A percentile compares a stretch with the other conserved stretches of the same genome.
phyloP scores from a whole-genome alignment of 805 yeast species.

The Pichia exigua region DNA sequence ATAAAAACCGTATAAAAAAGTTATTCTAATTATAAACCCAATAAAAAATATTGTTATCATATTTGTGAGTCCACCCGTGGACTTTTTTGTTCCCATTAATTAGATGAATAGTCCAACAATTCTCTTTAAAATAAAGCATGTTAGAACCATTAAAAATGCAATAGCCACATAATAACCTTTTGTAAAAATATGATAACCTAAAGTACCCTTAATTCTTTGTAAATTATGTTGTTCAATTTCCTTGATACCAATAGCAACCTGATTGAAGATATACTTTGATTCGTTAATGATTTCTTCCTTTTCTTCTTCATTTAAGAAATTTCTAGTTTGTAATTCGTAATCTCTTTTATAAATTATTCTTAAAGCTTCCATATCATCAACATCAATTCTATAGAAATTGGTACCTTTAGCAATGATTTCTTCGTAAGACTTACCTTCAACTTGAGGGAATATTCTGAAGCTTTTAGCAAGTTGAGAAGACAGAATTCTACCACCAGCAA shows the following conservation, averaged over 20 bases:
- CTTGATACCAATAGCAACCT: constrained; percentile 50
- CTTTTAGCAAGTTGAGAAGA: constrained; percentile 58
- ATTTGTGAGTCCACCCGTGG: neutral
- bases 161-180: constrained; percentile 43
- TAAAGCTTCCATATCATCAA: constrained; percentile 54
- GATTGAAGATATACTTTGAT: constrained; percentile 54
- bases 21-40: neutral
- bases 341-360: constrained; percentile 64
- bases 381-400: constrained; percentile 61
- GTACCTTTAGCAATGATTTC: constrained; percentile 59
- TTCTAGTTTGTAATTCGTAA: constrained; percentile 70
- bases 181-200: constrained; percentile 46
- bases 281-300: constrained; percentile 65
- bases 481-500: constrained; percentile 80
- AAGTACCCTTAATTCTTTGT: constrained; percentile 43
- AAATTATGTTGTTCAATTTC: constrained; percentile 66
- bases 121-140: constrained; percentile 23
- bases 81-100: neutral
- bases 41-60: neutral
- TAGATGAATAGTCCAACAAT: neutral
- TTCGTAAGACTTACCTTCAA: constrained; percentile 55
- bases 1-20: neutral
- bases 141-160: constrained; percentile 27
- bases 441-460: constrained; percentile 67
- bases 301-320: constrained; percentile 59